Evolutionary conservation across 495 filamentous ascomycete species (phyloP), one percentile per base, ranked within the genome.

Genomic region (Penicillium steckii): DNA sequence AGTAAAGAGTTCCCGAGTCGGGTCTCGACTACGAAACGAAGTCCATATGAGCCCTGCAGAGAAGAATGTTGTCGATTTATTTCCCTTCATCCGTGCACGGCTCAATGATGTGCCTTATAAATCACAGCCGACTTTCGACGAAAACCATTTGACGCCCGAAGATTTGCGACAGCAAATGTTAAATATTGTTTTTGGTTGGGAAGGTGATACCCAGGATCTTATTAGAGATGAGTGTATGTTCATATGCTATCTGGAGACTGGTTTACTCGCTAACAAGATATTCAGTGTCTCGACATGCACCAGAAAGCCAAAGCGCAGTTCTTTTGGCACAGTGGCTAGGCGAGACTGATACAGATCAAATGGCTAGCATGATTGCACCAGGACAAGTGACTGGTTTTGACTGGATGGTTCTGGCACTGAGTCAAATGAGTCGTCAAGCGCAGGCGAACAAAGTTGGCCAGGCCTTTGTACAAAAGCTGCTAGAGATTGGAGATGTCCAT

Each of bases 401-500:
- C 67, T 98, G 94, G 95, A 96, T 98, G 91, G 77, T 97, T 52
- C 75, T 98, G 5, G 94, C 94, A 12, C 74, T 98, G 45, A 97
- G 90, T 62, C 85, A 88, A 24, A 95, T 97, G 77, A 84, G 73
- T 45, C 84, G 86, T 1, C 79, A 87, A 48, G 82, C 85, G 10
- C 90, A 91, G 5, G 88, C 92, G 58, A 89, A 94, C 57, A 94
- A 92, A 62, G 85, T 97, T 46, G 92, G 88, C 17, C 87, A 95
- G 44, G 89, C 90, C 8, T 96, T 95, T 67, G 91, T 96, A 18
- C 90, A 95, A 74, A 85, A 91, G 49, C 72, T 97, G 4, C 76
- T 97, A 7, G 90, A 95, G 64, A 86, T 86, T 57, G 91, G 90
- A 33, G 94, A 98, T 59, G 79, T 97, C 2, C 94, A 98, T 63